phyloP scores from a whole-genome alignment of 2,329 filamentous ascomycete species.

The Aspergillus chevalieri region DNA sequence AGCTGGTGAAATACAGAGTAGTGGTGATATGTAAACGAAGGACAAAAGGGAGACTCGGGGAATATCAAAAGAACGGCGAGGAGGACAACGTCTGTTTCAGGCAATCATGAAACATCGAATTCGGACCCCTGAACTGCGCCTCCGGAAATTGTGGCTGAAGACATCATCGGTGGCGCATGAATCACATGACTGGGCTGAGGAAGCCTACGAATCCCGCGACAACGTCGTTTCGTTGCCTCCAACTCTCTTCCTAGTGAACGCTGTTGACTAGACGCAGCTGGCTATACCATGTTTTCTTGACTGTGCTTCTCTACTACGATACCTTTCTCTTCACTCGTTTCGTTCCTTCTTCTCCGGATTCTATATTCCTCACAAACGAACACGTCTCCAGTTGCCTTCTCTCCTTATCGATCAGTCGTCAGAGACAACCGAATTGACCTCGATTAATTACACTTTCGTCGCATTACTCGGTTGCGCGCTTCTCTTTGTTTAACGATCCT shows the following conservation, averaged over 20 bases:
- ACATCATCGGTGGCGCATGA: constrained; percentile 8
- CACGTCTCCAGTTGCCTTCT: constrained; percentile 22
- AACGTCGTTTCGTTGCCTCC: neutral
- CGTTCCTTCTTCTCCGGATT: neutral
- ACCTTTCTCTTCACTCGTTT: neutral
- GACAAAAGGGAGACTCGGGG: too few species aligned
- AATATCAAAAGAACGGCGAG: too few species aligned
- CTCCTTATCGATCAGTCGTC: constrained; percentile 30
- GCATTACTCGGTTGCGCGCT: neutral
- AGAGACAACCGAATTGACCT: neutral
- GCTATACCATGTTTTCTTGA: neutral
- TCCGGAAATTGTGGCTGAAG: constrained; percentile 11
- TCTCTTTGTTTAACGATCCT: neutral
- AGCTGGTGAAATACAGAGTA: too few species aligned
- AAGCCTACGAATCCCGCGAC: constrained; percentile 6
- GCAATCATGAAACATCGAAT: neutral
- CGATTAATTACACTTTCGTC: neutral
- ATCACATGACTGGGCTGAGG: constrained; percentile 16
- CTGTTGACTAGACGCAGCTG: too few species aligned
- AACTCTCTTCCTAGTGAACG: neutral
- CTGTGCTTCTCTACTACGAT: neutral
- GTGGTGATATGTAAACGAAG: too few species aligned
- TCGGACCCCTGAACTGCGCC: constrained; percentile 1
- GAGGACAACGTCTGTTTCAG: neutral
- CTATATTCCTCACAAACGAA: constrained; percentile 11